These are phyloP conservation scores for Mycena alexandri DNA, from an alignment of 768 basidiomycete species.

Conservation along the genomic window DNA sequence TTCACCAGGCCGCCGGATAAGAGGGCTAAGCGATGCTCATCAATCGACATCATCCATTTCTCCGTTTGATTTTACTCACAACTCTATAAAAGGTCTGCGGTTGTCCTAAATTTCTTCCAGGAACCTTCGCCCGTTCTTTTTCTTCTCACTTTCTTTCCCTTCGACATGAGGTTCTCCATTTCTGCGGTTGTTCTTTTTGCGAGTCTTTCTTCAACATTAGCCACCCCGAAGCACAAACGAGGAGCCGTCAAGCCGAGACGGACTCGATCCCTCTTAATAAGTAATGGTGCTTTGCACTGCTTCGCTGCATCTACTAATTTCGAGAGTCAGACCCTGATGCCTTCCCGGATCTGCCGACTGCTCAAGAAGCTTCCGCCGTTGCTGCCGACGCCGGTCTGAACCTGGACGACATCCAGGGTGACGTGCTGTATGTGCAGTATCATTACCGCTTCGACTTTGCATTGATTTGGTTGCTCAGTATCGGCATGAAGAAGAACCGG, in stretches of 20 bases:
- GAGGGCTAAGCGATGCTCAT: no score
- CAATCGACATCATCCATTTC: no score
- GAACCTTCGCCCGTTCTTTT: no score
- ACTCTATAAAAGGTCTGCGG: no score
- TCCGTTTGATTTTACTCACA: no score
- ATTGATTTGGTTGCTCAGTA: slow-evolving; percentile 45
- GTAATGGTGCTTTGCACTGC: no score
- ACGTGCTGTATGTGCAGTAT: slow-evolving; percentile 55
- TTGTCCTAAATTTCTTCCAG: no score
- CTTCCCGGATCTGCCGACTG: slow-evolving; percentile 19
- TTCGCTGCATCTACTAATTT: background rate
- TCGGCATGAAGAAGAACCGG: slow-evolving; percentile 68
- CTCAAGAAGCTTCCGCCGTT: slow-evolving; percentile 12
- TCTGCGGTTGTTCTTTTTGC: slow-evolving; percentile 14
- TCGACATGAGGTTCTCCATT: background rate
- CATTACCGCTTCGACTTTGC: background rate
- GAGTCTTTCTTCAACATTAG: slow-evolving; percentile 15
- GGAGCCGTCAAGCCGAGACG: slow-evolving; percentile 11
- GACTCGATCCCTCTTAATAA: slow-evolving; percentile 18
- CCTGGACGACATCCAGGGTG: slow-evolving; percentile 61
- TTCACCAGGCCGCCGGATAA: no score
- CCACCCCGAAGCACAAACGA: background rate
- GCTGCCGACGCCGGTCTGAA: slow-evolving; percentile 35
- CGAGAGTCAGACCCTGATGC: slow-evolving; percentile 13
- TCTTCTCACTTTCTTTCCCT: no score